Conservation (phyloP, 148 eudicot species). For the Talinum fruticosum region DNA sequence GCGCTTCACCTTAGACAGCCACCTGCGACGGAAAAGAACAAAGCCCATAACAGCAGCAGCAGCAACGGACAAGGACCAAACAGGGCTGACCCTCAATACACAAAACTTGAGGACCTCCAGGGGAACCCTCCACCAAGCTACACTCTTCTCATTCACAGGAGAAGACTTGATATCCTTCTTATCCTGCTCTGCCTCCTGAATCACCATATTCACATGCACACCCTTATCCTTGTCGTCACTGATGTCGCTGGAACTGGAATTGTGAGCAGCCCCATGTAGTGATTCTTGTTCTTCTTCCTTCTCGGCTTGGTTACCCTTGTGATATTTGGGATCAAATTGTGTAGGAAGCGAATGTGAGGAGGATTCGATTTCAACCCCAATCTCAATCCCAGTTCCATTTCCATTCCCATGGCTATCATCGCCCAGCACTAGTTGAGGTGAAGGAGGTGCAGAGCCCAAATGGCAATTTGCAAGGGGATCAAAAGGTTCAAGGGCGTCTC, state of each 20-base stretch:
- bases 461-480: neutral
- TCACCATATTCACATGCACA: neutral
- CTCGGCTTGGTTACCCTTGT: neutral
- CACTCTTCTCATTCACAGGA: conserved; percentile 13
- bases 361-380: neutral
- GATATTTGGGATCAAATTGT: neutral
- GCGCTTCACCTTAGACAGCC: conserved; percentile 63
- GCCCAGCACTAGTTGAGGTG: neutral
- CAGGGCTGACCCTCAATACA: conserved; percentile 63
- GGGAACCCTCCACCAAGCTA: conserved; percentile 88
- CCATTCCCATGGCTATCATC: neutral
- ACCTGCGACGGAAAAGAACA: conserved; percentile 56
- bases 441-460: too few relatives aligned
- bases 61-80: conserved; percentile 82
- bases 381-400: neutral
- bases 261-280: neutral
- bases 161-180: neutral
- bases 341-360: neutral
- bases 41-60: conserved; percentile 83
- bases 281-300: too few relatives aligned
- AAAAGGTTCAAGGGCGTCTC: neutral
- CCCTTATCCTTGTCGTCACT: neutral
- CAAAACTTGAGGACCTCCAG: conserved; percentile 63
- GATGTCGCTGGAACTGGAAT: neutral
- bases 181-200: neutral